Evolutionary conservation across 257 asterid species (phyloP).

Genomic region (Nicotiana undulata): DNA sequence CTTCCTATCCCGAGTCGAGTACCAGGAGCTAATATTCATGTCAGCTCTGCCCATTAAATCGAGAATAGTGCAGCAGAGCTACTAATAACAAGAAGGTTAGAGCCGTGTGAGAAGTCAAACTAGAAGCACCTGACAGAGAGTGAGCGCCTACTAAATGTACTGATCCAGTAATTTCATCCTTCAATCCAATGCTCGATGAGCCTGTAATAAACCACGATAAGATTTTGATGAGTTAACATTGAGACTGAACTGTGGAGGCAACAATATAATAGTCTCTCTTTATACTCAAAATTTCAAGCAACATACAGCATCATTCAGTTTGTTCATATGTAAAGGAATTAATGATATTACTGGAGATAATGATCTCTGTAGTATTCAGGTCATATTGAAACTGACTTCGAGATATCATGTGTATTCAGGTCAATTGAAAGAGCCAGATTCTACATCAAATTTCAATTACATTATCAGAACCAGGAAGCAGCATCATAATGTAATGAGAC

Average conservation of each 20-base stretch:
- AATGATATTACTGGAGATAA: background rate
- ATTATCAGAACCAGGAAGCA: background rate
- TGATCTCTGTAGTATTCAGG: background rate
- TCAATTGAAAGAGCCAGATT: background rate
- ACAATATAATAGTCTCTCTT: background rate
- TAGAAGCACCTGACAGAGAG: conserved; percentile 40
- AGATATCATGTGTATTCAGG: background rate
- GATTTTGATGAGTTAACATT: background rate
- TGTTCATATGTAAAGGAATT: background rate
- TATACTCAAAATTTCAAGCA: background rate
- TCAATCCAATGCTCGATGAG: conserved; percentile 81
- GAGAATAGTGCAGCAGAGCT: conserved; percentile 37
- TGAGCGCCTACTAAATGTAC: conserved; percentile 99
- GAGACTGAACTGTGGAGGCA: background rate
- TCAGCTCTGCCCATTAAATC: conserved; percentile 15
- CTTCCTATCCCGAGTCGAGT: background rate
- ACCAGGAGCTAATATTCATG: background rate
- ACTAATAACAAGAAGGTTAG: conserved; percentile 29
- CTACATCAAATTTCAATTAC: background rate
- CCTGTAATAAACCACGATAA: conserved; percentile 37
- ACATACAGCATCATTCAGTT: background rate
- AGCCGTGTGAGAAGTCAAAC: conserved; percentile 16
- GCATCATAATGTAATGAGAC: background rate
- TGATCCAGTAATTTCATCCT: conserved; percentile 97
- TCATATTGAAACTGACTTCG: background rate